Conservation (phyloP, 1,284 basidiomycete species). For the Xanthoconium separans region DNA sequence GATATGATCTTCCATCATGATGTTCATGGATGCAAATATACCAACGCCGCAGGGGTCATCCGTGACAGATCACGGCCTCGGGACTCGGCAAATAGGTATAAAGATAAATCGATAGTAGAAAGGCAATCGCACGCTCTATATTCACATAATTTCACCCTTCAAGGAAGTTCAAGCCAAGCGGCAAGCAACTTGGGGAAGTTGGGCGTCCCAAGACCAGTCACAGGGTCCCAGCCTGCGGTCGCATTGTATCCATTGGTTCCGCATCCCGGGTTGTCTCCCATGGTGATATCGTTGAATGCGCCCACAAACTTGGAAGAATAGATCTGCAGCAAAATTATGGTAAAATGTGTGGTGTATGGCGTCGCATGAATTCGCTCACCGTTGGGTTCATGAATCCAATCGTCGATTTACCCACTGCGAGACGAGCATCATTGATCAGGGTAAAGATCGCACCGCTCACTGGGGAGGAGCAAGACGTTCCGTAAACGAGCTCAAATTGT, state of each 20-base stretch:
- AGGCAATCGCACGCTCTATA: too few relatives aligned
- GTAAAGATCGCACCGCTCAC: constrained; percentile 42
- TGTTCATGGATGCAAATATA: too few relatives aligned
- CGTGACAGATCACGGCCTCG: too few relatives aligned
- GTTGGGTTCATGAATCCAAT: constrained; percentile 38
- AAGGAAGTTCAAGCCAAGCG: constrained; percentile 7
- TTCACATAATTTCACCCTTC: neutral
- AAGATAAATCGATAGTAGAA: too few relatives aligned
- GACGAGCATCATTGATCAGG: constrained; percentile 45
- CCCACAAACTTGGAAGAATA: constrained; percentile 17
- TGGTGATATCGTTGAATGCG: constrained; percentile 41
- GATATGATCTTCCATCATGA: too few relatives aligned
- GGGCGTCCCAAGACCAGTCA: constrained; percentile 34
- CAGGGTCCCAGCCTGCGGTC: constrained; percentile 37
- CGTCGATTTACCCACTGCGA: constrained; percentile 36
- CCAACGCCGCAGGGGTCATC: too few relatives aligned
- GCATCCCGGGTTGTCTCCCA: constrained; percentile 40
- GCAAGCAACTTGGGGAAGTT: constrained; percentile 24
- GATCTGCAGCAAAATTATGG: constrained; percentile 3
- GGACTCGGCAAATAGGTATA: too few relatives aligned
- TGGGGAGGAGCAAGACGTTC: constrained; percentile 38
- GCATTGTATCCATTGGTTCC: constrained; percentile 35
- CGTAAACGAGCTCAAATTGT: constrained; percentile 35
- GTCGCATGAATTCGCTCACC: constrained; percentile 7
- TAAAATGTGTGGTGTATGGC: neutral